Conservation (phyloP, 139 green algal species). For the Yamagishiella unicocca region DNA sequence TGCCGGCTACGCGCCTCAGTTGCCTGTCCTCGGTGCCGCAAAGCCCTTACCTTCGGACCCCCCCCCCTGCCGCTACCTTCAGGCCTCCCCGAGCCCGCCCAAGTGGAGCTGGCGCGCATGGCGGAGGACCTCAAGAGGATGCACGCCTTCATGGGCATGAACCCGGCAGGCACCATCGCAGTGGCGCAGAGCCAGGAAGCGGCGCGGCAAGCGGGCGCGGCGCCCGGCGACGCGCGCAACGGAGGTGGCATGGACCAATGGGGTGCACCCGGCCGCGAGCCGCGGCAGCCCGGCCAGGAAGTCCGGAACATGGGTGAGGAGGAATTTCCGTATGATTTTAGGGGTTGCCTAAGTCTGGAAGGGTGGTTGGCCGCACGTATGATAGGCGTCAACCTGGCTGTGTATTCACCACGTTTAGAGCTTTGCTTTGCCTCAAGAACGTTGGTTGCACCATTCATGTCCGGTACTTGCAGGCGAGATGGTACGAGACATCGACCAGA, state of each 20-base stretch:
- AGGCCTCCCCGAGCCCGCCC: slow-evolving; percentile 9
- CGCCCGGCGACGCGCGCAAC: not conserved
- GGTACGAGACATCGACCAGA: not conserved
- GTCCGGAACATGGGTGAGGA: not conserved
- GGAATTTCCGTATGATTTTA: no score
- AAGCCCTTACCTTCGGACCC: not conserved
- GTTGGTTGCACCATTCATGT: no score
- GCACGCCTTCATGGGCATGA: slow-evolving; percentile 33
- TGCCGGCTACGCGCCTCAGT: no score
- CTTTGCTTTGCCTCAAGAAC: no score
- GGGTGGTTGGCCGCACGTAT: no score
- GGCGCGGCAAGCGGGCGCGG: not conserved
- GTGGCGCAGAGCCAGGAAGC: not conserved
- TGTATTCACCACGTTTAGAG: no score
- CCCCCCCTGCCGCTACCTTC: not conserved
- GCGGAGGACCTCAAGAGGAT: slow-evolving; percentile 14
- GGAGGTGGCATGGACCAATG: not conserved
- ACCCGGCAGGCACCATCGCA: not conserved
- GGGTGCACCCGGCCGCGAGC: slow-evolving; percentile 20
- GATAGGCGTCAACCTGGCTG: no score
- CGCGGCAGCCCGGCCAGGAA: not conserved
- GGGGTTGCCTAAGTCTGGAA: no score
- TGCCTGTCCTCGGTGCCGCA: not conserved
- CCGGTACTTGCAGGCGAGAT: not conserved
- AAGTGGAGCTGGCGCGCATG: slow-evolving; percentile 13